Percentiles rank a stretch among this genome's conserved stretches.
These are phyloP conservation scores for Rhizopogon roseolus DNA, from an alignment of 768 basidiomycete genomes.

Conservation along the genomic window DNA sequence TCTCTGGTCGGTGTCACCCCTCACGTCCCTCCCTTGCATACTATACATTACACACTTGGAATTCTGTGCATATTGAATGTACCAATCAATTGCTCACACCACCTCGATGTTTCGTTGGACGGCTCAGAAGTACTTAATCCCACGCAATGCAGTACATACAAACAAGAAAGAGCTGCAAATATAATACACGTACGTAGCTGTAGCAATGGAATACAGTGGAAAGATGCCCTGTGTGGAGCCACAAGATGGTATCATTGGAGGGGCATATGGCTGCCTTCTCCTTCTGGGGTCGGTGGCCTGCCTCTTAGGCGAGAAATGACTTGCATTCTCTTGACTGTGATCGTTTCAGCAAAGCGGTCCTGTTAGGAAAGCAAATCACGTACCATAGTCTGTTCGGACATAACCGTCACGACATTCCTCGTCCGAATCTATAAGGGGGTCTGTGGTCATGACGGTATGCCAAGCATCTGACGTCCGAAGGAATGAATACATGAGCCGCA, in stretches of 20 bases:
- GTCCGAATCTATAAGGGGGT: slow-evolving; percentile 75
- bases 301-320: slow-evolving; percentile 56
- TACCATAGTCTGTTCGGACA: slow-evolving; percentile 62
- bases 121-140: too few species aligned
- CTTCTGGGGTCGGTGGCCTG: slow-evolving; percentile 54
- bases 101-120: not conserved
- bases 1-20: slow-evolving; percentile 7
- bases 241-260: not conserved
- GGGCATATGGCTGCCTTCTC: slow-evolving; percentile 16
- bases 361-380: slow-evolving; percentile 9
- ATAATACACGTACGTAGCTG: not conserved
- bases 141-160: slow-evolving; percentile 1
- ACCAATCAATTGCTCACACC: not conserved
- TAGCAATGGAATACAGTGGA: slow-evolving; percentile 2
- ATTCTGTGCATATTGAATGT: slow-evolving; percentile 15
- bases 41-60: slow-evolving; percentile 19
- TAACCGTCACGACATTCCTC: slow-evolving; percentile 65
- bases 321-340: slow-evolving; percentile 52
- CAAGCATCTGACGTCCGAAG: slow-evolving; percentile 54
- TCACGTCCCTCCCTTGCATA: slow-evolving; percentile 13
- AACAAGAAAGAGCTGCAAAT: not conserved
- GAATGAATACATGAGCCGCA: not conserved
- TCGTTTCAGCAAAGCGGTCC: slow-evolving; percentile 6
- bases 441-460: slow-evolving; percentile 60
- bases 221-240: not conserved